Evolutionary conservation across 768 basidiomycete species (phyloP).

Genomic region (Dioszegia crocea): DNA sequence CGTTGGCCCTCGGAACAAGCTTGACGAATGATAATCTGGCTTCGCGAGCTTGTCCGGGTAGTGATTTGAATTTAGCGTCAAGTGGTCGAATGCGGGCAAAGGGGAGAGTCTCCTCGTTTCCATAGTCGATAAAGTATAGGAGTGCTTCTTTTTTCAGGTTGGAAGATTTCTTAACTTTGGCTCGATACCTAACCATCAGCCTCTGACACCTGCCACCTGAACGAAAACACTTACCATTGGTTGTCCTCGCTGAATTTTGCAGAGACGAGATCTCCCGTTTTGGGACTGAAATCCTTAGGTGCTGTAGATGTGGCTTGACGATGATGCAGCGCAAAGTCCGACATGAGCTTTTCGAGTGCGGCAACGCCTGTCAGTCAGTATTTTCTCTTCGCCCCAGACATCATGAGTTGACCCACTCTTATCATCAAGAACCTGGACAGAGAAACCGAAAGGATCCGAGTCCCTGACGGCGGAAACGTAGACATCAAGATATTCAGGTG

Average conservation of each 20-base stretch:
- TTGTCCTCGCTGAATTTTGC: slow-evolving; percentile 81
- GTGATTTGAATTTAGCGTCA: slow-evolving; percentile 79
- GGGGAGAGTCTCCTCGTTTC: slow-evolving; percentile 82
- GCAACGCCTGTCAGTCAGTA: slow-evolving; percentile 66
- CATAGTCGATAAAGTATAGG: slow-evolving; percentile 78
- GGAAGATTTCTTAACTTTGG: slow-evolving; percentile 79
- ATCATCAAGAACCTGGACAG: slow-evolving; percentile 86
- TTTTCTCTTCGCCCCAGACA: neutral
- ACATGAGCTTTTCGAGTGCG: slow-evolving; percentile 87
- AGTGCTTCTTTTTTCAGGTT: slow-evolving; percentile 89
- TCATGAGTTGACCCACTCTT: slow-evolving; percentile 59
- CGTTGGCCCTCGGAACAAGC: slow-evolving; percentile 71
- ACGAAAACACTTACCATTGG: slow-evolving; percentile 62
- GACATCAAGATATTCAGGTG: slow-evolving; percentile 83
- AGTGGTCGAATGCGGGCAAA: slow-evolving; percentile 77
- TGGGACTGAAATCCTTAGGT: slow-evolving; percentile 70
- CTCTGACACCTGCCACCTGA: neutral
- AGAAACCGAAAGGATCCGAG: slow-evolving; percentile 64
- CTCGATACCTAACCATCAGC: slow-evolving; percentile 61
- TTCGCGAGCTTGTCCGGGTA: slow-evolving; percentile 91
- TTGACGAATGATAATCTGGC: slow-evolving; percentile 71
- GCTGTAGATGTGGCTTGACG: slow-evolving; percentile 57
- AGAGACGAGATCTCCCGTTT: slow-evolving; percentile 82
- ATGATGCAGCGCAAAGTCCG: slow-evolving; percentile 84
- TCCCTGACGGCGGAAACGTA: slow-evolving; percentile 84